Percentiles rank a stretch among this genome's conserved stretches.
These are phyloP conservation scores for Escovopsis weberi DNA, from an alignment of 2,329 filamentous ascomycete species.

Conservation along the genomic window DNA sequence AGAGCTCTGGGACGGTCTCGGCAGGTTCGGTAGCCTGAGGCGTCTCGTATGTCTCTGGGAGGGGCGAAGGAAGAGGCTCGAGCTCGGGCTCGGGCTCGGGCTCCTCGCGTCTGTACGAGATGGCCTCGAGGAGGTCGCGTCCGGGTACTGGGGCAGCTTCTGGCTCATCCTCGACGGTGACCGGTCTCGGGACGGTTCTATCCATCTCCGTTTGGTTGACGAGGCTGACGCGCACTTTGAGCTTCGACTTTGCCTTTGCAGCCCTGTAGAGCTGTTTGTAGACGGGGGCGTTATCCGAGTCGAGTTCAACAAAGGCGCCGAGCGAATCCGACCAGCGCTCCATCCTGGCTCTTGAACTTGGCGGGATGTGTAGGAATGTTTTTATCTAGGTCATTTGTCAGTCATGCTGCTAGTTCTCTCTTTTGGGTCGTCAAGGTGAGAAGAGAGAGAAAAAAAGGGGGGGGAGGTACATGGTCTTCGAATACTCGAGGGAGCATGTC, in stretches of 20 bases:
- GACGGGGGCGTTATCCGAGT: constrained; percentile 61
- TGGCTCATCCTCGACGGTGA: constrained; percentile 37
- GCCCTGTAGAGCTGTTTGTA: constrained; percentile 97
- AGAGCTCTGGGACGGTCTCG: no score
- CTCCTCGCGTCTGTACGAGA: no score
- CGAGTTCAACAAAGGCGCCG: constrained; percentile 63
- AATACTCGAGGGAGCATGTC: constrained; percentile 64
- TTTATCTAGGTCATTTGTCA: constrained; percentile 17
- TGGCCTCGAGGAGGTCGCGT: constrained; percentile 4
- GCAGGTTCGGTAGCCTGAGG: no score
- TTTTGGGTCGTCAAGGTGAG: not conserved
- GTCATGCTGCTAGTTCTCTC: not conserved
- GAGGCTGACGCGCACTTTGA: constrained; percentile 64
- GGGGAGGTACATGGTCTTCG: constrained; percentile 63
- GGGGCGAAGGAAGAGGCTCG: not conserved
- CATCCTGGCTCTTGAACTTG: constrained; percentile 38
- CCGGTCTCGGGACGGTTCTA: constrained; percentile 23
- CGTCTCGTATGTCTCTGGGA: no score
- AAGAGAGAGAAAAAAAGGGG: not conserved
- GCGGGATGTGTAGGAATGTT: constrained; percentile 20
- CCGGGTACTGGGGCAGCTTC: constrained; percentile 12
- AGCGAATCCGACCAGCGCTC: constrained; percentile 95
- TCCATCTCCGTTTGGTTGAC: constrained; percentile 19
- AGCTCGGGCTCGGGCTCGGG: not conserved
- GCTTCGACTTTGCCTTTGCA: constrained; percentile 95